Evolutionary conservation across 148 eudicot genomes (phyloP).

Genomic region (Chenopodium suecicum): DNA sequence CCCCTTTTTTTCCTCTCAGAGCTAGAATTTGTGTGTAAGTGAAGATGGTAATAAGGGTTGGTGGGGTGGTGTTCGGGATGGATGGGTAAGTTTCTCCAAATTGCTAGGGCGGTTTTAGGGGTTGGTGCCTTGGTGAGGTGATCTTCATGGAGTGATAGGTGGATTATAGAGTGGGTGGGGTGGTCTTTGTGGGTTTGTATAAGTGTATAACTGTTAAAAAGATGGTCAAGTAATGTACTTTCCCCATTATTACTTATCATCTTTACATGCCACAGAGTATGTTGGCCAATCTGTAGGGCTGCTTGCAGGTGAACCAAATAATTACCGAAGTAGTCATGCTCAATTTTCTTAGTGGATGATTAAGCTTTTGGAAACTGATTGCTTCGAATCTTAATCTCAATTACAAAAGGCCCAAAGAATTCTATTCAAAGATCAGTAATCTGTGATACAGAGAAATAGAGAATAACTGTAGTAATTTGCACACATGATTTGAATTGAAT

Average conservation of each 20-base stretch:
- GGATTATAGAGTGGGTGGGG: no score
- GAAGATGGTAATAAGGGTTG: no score
- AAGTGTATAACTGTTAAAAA: no score
- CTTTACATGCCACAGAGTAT: neutral
- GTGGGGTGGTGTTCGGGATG: no score
- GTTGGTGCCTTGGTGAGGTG: no score
- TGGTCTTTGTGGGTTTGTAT: no score
- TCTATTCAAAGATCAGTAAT: neutral
- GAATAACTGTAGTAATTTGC: neutral
- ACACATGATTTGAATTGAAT: neutral
- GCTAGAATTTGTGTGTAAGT: no score
- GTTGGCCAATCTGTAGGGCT: neutral
- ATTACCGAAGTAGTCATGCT: neutral
- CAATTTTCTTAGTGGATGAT: neutral
- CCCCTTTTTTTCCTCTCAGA: no score
- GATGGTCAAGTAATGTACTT: neutral
- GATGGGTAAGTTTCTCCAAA: no score
- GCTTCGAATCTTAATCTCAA: neutral
- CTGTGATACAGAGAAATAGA: neutral
- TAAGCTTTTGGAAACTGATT: neutral
- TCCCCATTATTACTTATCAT: neutral
- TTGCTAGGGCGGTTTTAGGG: no score
- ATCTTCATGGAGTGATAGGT: no score
- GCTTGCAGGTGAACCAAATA: neutral
- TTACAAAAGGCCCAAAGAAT: neutral